phyloP scores from a whole-genome alignment of 192 early-diverging fungal genomes.

The Powellomyces hirtus region DNA sequence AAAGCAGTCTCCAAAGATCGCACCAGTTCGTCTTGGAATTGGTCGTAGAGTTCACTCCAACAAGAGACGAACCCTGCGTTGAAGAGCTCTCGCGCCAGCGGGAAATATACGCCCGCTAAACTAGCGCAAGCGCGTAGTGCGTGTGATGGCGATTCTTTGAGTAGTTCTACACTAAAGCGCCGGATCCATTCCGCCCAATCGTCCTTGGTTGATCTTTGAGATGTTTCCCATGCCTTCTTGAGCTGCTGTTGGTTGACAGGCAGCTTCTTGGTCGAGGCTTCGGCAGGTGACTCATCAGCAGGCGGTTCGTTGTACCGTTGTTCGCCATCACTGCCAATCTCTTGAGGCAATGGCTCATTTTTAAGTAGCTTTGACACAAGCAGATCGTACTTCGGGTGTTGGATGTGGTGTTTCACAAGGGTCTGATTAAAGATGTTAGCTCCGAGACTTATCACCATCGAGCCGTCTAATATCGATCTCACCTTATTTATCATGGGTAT shows the following conservation, averaged over 20 bases:
- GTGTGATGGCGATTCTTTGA: constrained; percentile 95
- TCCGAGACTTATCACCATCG: no score
- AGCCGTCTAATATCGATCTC: background rate
- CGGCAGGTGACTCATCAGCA: constrained; percentile 38
- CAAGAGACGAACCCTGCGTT: constrained; percentile 97
- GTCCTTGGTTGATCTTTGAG: constrained; percentile 81
- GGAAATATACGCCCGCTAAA: constrained; percentile 76
- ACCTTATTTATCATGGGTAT: constrained; percentile 84
- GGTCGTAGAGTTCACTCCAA: constrained; percentile 88
- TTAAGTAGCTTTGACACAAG: constrained; percentile 72
- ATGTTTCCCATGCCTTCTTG: constrained; percentile 84
- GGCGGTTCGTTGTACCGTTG: constrained; percentile 10
- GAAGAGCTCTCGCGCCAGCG: constrained; percentile 85
- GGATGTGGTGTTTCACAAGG: constrained; percentile 60
- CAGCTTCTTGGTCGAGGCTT: constrained; percentile 63
- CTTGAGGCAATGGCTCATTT: constrained; percentile 71
- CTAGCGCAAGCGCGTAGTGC: constrained; percentile 86
- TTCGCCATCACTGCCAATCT: constrained; percentile 52
- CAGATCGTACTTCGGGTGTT: constrained; percentile 71
- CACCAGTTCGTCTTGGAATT: constrained; percentile 87
- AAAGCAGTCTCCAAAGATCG: constrained; percentile 78
- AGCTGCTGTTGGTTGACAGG: constrained; percentile 83
- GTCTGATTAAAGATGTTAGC: constrained; percentile 3
- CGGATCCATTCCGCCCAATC: constrained; percentile 97
- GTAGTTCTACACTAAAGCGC: constrained; percentile 81